Conservation (phyloP, 139 green algal genomes). For the Eudorina sp. region DNA sequence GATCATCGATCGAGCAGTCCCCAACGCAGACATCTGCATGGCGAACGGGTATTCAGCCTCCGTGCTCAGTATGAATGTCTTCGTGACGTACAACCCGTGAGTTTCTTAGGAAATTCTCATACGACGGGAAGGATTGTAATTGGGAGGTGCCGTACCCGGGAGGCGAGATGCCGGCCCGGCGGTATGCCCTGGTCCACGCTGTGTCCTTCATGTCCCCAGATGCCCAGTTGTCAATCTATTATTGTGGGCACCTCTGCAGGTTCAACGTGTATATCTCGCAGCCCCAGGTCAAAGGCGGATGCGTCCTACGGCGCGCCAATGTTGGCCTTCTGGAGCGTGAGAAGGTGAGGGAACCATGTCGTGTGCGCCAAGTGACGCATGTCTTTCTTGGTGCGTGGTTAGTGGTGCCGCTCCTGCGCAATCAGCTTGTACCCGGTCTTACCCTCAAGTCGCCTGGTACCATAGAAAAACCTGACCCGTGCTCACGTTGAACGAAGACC, state of each 20-base stretch:
- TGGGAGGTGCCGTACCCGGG: background rate
- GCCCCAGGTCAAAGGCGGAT: constrained; percentile 97
- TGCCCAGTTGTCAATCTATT: too few relatives aligned
- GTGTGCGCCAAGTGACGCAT: too few relatives aligned
- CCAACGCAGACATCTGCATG: constrained; percentile 74
- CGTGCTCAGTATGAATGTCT: constrained; percentile 99
- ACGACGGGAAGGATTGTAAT: constrained; percentile 33
- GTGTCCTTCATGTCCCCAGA: too few relatives aligned
- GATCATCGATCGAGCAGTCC: constrained; percentile 95
- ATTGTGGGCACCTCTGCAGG: background rate
- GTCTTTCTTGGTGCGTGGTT: too few relatives aligned
- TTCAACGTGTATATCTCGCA: constrained; percentile 98
- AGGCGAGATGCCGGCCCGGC: too few relatives aligned
- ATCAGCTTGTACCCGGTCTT: too few relatives aligned
- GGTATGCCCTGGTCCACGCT: too few relatives aligned
- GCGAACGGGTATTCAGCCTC: constrained; percentile 88
- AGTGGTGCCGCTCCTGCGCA: too few relatives aligned
- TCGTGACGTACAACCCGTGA: constrained; percentile 98
- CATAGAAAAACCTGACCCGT: too few relatives aligned
- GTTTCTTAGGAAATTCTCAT: background rate
- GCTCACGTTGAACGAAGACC: too few relatives aligned
- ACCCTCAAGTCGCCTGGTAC: too few relatives aligned
- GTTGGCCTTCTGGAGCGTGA: constrained; percentile 92
- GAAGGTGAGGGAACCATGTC: too few relatives aligned
- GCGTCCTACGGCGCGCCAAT: constrained; percentile 95